Conservation (phyloP, 2,329 filamentous ascomycete genomes). For the Pleoardoris graminearum region DNA sequence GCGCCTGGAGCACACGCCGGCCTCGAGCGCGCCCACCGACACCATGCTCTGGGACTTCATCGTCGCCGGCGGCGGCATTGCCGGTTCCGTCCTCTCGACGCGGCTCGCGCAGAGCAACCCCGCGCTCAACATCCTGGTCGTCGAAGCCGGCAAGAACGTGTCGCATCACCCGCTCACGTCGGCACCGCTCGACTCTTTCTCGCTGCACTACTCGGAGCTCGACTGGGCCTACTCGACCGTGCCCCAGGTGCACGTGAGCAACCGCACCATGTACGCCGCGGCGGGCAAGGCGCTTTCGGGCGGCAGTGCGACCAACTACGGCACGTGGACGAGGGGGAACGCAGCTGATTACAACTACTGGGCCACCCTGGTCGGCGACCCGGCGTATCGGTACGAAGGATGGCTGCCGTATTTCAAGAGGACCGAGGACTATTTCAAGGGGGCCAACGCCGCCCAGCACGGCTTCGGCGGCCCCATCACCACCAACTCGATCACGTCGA, state of each 20-base stretch:
- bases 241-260: constrained; percentile 26
- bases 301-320: constrained; percentile 24
- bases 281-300: constrained; percentile 28
- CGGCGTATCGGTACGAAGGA: constrained; percentile 19
- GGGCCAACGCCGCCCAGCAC: constrained; percentile 6
- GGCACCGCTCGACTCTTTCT: constrained; percentile 11
- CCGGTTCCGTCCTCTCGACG: constrained; percentile 28
- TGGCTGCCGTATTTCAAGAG: constrained; percentile 22
- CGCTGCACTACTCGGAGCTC: constrained; percentile 20
- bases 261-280: constrained; percentile 19
- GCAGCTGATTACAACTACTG: constrained; percentile 23
- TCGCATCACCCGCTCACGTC: constrained; percentile 13
- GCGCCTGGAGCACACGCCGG: not conserved
- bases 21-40: constrained; percentile 1
- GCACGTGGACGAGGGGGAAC: constrained; percentile 15
- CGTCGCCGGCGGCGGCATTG: constrained; percentile 30
- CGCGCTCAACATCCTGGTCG: constrained; percentile 18
- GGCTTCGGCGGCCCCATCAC: constrained; percentile 20
- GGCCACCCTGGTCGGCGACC: constrained; percentile 17
- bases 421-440: constrained; percentile 7
- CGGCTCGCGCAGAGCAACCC: constrained; percentile 18
- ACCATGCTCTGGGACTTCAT: constrained; percentile 10
- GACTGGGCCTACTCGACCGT: constrained; percentile 34
- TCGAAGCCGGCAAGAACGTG: constrained; percentile 33
- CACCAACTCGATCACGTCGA: constrained; percentile 1